Evolutionary conservation across 2,329 filamentous ascomycete species (phyloP).

Genomic region (Remersonia thermophila): DNA sequence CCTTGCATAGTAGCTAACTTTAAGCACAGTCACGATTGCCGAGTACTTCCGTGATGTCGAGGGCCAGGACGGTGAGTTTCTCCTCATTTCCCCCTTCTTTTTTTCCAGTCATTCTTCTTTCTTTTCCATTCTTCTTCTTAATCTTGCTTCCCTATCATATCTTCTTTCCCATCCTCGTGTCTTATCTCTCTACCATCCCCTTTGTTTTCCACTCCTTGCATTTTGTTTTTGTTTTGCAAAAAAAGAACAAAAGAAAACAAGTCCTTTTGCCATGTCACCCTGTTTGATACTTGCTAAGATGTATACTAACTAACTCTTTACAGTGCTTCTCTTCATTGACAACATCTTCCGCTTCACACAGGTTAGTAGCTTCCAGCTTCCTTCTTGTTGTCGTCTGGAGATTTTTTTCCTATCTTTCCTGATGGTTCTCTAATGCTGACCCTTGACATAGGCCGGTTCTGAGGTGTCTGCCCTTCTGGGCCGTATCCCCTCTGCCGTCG

Average conservation of each 20-base stretch:
- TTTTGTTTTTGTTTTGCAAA: too few relatives aligned
- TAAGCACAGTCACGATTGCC: slow-evolving; percentile 53
- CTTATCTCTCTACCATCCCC: too few relatives aligned
- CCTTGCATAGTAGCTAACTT: background rate
- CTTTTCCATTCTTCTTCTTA: too few relatives aligned
- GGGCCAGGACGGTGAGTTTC: slow-evolving; percentile 68
- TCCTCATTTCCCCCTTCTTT: too few relatives aligned
- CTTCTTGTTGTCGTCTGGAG: too few relatives aligned
- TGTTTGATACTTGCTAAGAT: background rate
- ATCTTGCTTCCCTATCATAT: slow-evolving; percentile 4
- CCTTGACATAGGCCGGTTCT: slow-evolving; percentile 71
- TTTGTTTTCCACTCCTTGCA: too few relatives aligned
- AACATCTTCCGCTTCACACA: slow-evolving; percentile 87
- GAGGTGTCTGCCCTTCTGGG: slow-evolving; percentile 98
- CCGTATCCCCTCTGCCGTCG: slow-evolving; percentile 99
- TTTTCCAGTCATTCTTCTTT: too few relatives aligned
- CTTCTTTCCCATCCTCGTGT: background rate
- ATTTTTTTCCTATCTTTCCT: slow-evolving; percentile 23
- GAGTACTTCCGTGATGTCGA: slow-evolving; percentile 70
- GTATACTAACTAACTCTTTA: background rate
- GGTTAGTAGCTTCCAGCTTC: too few relatives aligned
- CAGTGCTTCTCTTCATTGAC: slow-evolving; percentile 99
- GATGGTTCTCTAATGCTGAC: too few relatives aligned
- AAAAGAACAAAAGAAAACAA: too few relatives aligned
- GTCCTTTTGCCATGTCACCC: too few relatives aligned